A percentile compares a stretch with the other conserved stretches of the same genome.
Evolutionary conservation across 116 monocot species (phyloP).

Genomic region (Phalaenopsis hybrid): DNA sequence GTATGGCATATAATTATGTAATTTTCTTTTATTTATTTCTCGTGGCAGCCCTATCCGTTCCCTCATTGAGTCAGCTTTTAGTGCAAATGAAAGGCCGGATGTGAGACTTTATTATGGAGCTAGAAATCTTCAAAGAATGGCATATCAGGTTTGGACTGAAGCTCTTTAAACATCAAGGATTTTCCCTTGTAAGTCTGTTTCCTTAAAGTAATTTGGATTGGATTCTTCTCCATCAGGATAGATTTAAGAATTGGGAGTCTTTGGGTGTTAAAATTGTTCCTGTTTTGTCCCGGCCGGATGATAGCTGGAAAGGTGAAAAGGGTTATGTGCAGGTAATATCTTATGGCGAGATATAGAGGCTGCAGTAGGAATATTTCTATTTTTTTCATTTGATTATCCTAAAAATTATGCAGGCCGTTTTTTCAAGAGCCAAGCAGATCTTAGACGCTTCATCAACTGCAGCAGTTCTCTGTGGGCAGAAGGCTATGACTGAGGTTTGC

Average conservation of each 20-base stretch:
- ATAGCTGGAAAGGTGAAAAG: conserved; percentile 66
- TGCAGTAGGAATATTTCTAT: not conserved
- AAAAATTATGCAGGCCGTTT: conserved; percentile 52
- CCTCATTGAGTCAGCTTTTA: conserved; percentile 77
- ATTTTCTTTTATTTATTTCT: conserved; percentile 8
- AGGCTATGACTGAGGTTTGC: conserved; percentile 86
- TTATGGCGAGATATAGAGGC: not conserved
- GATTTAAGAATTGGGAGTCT: conserved; percentile 79
- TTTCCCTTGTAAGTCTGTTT: not conserved
- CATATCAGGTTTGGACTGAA: conserved; percentile 69
- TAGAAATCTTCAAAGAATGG: conserved; percentile 90
- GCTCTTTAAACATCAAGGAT: not conserved
- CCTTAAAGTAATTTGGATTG: not conserved
- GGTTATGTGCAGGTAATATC: conserved; percentile 87
- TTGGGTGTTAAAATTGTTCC: conserved; percentile 77
- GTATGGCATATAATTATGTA: not conserved
- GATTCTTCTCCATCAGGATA: conserved; percentile 46
- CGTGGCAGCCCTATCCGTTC: conserved; percentile 79
- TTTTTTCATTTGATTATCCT: conserved; percentile 2
- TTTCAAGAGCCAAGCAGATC: conserved; percentile 58
- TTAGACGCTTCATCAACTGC: conserved; percentile 64
- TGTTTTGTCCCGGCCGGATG: conserved; percentile 84
- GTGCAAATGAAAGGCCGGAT: conserved; percentile 62
- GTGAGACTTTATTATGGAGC: conserved; percentile 95
- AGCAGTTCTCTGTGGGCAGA: conserved; percentile 90